Conservation (phyloP, 2,329 filamentous ascomycete species). For the Fusarium dimerum region DNA sequence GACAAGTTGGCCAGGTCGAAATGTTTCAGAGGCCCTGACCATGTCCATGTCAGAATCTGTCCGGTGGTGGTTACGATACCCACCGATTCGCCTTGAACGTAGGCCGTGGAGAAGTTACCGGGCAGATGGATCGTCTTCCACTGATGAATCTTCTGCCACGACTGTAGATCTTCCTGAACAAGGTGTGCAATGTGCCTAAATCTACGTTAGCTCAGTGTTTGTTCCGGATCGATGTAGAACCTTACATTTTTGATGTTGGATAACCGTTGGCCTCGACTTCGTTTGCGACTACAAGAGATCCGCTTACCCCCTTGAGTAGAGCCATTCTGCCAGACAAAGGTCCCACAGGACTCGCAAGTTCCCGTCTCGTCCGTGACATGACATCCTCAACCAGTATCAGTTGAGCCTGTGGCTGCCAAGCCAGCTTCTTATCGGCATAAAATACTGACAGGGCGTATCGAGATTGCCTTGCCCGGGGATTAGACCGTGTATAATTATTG, state of each 20-base stretch:
- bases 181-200: slow-evolving; percentile 26
- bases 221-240: background rate
- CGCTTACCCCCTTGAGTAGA: slow-evolving; percentile 22
- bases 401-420: slow-evolving; percentile 26
- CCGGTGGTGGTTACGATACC: slow-evolving; percentile 23
- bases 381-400: slow-evolving; percentile 30
- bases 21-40: slow-evolving; percentile 17
- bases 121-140: slow-evolving; percentile 26
- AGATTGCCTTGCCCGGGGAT: background rate
- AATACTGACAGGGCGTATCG: slow-evolving; percentile 3
- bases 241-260: background rate
- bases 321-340: slow-evolving; percentile 17
- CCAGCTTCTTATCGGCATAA: slow-evolving; percentile 28
- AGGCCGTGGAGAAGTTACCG: slow-evolving; percentile 11
- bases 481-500: no score
- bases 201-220: background rate
- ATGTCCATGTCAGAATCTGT: slow-evolving; percentile 24
- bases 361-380: slow-evolving; percentile 12
- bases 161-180: background rate
- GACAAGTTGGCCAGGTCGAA: slow-evolving; percentile 13
- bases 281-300: slow-evolving; percentile 17
- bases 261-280: background rate
- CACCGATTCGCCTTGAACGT: slow-evolving; percentile 17
- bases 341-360: slow-evolving; percentile 18
- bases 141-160: background rate